Percentiles rank a stretch among this genome's conserved stretches.
Conservation (phyloP, 495 filamentous ascomycete species). For the Tetracladium setigerum region DNA sequence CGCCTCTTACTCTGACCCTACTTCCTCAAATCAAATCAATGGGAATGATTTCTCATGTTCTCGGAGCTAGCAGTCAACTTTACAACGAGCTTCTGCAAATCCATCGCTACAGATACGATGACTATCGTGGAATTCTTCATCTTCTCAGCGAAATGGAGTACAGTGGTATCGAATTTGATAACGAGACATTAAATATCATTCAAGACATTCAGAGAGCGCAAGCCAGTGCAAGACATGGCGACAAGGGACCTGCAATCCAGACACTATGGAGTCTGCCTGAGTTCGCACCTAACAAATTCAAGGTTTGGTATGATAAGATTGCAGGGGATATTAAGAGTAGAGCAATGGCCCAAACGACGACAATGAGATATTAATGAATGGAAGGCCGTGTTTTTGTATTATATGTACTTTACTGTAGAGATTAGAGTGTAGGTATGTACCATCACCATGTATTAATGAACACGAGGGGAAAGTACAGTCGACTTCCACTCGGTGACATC, state of each 20-base stretch:
- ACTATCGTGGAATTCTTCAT: slow-evolving; percentile 51
- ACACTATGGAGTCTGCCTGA: slow-evolving; percentile 16
- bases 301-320: slow-evolving; percentile 9
- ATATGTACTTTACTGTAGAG: too few relatives aligned
- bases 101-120: slow-evolving; percentile 53
- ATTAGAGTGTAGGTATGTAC: too few relatives aligned
- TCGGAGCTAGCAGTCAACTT: slow-evolving; percentile 63
- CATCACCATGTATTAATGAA: too few relatives aligned
- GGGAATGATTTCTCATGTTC: slow-evolving; percentile 59
- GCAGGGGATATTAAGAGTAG: not conserved
- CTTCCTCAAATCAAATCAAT: slow-evolving; percentile 64
- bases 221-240: slow-evolving; percentile 1
- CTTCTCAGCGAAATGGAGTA: slow-evolving; percentile 72
- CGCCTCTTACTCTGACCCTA: slow-evolving; percentile 52
- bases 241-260: slow-evolving; percentile 10
- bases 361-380: too few relatives aligned
- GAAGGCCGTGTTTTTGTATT: too few relatives aligned
- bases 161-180: slow-evolving; percentile 55
- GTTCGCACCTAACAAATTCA: slow-evolving; percentile 14
- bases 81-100: slow-evolving; percentile 67
- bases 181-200: slow-evolving; percentile 46
- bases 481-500: too few relatives aligned
- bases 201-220: slow-evolving; percentile 16
- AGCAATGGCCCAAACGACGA: not conserved
- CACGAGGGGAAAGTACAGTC: too few relatives aligned